Evolutionary conservation across 805 yeast species (phyloP).

Genomic region (Kregervanrija delftensis): DNA sequence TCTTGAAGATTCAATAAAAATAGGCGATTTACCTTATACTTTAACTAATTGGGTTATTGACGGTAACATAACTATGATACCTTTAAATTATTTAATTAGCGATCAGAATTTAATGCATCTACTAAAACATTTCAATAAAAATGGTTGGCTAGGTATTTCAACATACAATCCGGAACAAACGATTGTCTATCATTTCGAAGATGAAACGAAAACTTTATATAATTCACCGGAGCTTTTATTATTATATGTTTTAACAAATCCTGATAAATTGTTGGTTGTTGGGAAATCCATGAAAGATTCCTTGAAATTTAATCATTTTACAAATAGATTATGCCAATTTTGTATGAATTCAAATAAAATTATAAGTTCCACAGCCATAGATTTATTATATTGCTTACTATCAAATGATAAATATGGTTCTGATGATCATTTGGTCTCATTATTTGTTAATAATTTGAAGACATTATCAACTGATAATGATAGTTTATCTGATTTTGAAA

Average conservation of each 20-base stretch:
- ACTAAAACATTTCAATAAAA: neutral
- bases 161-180: neutral
- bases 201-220: neutral
- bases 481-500: neutral
- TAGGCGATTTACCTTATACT: constrained; percentile 9
- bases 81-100: constrained; percentile 5
- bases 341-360: neutral
- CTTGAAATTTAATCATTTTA: neutral
- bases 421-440: neutral
- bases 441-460: neutral
- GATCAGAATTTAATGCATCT: neutral
- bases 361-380: neutral
- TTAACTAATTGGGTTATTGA: constrained; percentile 6
- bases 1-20: constrained; percentile 1
- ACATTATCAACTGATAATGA: neutral
- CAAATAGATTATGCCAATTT: constrained; percentile 1
- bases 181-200: neutral
- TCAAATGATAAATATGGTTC: no score
- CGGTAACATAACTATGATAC: constrained; percentile 5
- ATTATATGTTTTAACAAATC: neutral
- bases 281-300: neutral
- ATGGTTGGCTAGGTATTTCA: neutral
- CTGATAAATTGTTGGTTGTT: neutral
- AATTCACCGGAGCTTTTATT: neutral
- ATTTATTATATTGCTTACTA: neutral